Evolutionary conservation across 1,284 basidiomycete species (phyloP), one percentile per base, ranked within the genome.

Genomic region (Meira miltonrushii): DNA sequence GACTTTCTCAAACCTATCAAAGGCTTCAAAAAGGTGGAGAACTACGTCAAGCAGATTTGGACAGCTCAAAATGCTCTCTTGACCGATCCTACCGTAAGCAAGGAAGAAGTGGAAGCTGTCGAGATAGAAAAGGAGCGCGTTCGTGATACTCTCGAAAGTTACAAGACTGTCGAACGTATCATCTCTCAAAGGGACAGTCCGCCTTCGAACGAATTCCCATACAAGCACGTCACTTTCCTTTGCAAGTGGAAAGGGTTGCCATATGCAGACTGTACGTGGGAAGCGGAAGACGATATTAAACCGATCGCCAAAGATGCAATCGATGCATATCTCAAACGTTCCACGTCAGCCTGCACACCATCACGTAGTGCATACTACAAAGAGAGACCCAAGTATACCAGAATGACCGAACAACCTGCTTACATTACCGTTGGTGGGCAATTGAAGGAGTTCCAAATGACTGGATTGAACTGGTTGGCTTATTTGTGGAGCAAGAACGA

Each of bases 191-290:
- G 92, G 52, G 87, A 91, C 64, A 83, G 78, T 13, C 72, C 82
- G 25, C 81, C 82, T 23, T 79, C 80, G 21, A 84, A 86, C 40
- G 86, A 85, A 50, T 71, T 81, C 17, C 83, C 85, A 8, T 79
- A 80, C 57, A 71, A 78, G 2, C 80, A 81, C 59, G 84, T 87
- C 43, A 88, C 94, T 75, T 99, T 96, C 80, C 90, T 95, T 79
- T 91, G 89, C 87, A 98, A 99, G 81, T 99, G 95, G 95, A 88
- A 86, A 74, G 88, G 88, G 40, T 86, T 98, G 69, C 88, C 90
- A 74, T 98, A 99, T 80, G 87, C 90, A 60, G 89, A 96, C 70
- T 90, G 90, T 78, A 98, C 95, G 1, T 99, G 95, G 95, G 95
- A 99, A 57, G 77, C 73, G 23, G 79, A 80, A 54, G 86, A 87